These are phyloP conservation scores for Vitis hybrid DNA, from an alignment of 177 flowering plant genomes.

Conservation along the genomic window DNA sequence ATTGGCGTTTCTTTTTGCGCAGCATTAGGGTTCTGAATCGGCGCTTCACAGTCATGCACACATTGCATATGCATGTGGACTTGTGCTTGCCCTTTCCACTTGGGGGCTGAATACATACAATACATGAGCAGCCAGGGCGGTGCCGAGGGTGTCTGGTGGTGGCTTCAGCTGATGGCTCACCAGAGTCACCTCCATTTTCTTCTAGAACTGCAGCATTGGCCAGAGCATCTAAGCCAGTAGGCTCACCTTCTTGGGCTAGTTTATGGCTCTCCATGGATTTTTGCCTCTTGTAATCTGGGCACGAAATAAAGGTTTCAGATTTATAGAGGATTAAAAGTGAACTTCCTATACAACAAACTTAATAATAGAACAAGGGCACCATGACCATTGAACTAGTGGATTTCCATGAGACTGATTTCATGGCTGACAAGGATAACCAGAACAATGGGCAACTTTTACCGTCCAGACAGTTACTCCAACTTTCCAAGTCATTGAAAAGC, in stretches of 20 bases:
- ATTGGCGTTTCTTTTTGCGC: constrained; percentile 86
- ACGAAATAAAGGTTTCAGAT: background rate
- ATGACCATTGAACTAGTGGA: background rate
- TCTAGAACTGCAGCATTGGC: constrained; percentile 90
- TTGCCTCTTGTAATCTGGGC: constrained; percentile 65
- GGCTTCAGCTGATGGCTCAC: constrained; percentile 54
- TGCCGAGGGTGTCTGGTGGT: constrained; percentile 98
- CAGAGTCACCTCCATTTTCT: constrained; percentile 44
- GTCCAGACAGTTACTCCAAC: no score
- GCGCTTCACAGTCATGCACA: constrained; percentile 93
- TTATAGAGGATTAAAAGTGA: background rate
- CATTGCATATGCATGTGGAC: constrained; percentile 87
- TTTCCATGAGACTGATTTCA: background rate
- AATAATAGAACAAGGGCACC: background rate
- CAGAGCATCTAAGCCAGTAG: constrained; percentile 85
- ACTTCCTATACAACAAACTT: background rate
- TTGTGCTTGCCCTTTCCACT: constrained; percentile 96
- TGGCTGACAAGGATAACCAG: no score
- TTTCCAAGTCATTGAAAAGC: background rate
- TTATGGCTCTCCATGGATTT: constrained; percentile 31
- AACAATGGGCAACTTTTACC: no score
- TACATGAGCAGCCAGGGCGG: constrained; percentile 93
- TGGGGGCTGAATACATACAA: constrained; percentile 99
- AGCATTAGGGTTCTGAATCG: constrained; percentile 93
- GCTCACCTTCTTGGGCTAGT: constrained; percentile 39